Percentiles rank a stretch among this genome's conserved stretches.
Conservation (phyloP, 495 filamentous ascomycete genomes). For the Penicillium waksmanii region DNA sequence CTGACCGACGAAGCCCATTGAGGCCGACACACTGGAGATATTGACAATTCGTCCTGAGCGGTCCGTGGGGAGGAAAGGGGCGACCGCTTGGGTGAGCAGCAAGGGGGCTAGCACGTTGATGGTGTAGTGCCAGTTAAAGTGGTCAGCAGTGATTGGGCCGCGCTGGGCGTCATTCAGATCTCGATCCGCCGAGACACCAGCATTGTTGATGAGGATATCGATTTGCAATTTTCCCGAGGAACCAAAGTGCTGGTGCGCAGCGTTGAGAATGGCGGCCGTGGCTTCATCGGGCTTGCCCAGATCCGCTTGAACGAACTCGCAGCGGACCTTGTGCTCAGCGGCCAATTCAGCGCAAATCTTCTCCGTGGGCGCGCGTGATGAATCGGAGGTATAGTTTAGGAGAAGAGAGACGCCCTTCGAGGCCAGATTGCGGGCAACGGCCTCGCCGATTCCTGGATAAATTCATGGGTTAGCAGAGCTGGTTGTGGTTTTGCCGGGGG, state of each 20-base stretch:
- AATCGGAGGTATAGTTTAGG: constrained; percentile 72
- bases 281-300: constrained; percentile 50
- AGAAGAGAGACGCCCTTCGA: constrained; percentile 71
- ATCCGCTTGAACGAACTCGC: constrained; percentile 60
- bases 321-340: constrained; percentile 43
- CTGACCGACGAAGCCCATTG: constrained; percentile 70
- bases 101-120: constrained; percentile 87
- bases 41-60: constrained; percentile 81
- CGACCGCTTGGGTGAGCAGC: constrained; percentile 72
- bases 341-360: constrained; percentile 49
- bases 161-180: constrained; percentile 58
- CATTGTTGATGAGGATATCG: constrained; percentile 91
- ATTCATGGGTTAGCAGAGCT: constrained; percentile 12
- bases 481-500: constrained; percentile 7
- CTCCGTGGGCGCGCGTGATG: constrained; percentile 45
- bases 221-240: constrained; percentile 63
- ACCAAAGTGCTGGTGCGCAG: constrained; percentile 55
- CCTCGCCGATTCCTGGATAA: constrained; percentile 75
- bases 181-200: constrained; percentile 67
- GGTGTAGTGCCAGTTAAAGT: constrained; percentile 73
- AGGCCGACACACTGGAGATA: constrained; percentile 70
- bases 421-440: constrained; percentile 79
- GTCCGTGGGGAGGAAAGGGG: constrained; percentile 72
- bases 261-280: constrained; percentile 32
- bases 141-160: constrained; percentile 49